Base-by-base conservation (phyloP, 1,139 yeast species). In the Starmera stellimalicola region DNA sequence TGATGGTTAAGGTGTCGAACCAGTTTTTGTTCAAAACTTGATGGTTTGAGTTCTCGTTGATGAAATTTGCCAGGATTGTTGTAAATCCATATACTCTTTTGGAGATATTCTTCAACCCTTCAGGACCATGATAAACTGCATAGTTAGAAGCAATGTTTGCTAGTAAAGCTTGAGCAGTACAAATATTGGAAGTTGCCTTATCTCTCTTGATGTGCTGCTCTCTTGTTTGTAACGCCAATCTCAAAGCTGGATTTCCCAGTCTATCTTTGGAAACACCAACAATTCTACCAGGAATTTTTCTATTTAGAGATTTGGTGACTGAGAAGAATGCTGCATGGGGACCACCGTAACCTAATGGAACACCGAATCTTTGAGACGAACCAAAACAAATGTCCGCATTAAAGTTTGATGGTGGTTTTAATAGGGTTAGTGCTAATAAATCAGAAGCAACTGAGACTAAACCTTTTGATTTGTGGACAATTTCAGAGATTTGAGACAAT, bases 241-340 rank as follows among this genome's bases (percentile, higher is more conserved):
- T 74, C 45, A 81, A 70, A 8, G 97, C 98, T 20, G 73, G 75
- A 45, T 83, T 77, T 25, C 96, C 96, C 40, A 87, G 65, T 52
- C 97, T 73, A 57, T 91, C 98, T 57, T 84, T 85, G 32, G 94
- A 77, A 35, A 84, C 77, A 52, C 98, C 98, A 37, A 91, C 91
- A 38, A 91, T 73, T 63, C 98, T 75, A 30, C 98, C 98, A 4
- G 98, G 98, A 57, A 91, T 85, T 58, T 88, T 88, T 57, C 98
- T 76, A 54, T 85, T 83, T 51, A 82, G 71, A 41, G 75, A 70
- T 41, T 76, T 71, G 18, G 76, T 68, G 32, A 93, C 94, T 12
- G 97, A 85, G 52, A 91, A 88, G 63, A 85, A 91, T 1, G 95
- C 98, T 34, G 98, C 98, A 57, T 91, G 98, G 6, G 98, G 98